phyloP scores from a whole-genome alignment of 768 basidiomycete genomes.

The Kwoniella newhampshirensis region DNA sequence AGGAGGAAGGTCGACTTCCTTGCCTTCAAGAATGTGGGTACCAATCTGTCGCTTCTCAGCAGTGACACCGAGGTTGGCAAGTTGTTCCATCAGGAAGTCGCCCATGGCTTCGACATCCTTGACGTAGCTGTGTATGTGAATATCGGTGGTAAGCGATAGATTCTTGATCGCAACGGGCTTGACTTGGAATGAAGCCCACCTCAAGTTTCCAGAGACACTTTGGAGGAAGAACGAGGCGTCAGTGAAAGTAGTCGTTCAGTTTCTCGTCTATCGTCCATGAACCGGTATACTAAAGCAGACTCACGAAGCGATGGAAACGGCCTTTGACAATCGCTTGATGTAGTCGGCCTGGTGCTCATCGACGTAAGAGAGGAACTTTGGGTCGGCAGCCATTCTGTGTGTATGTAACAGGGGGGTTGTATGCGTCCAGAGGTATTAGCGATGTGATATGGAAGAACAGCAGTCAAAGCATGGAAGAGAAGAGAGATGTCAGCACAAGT shows the following conservation, averaged over 20 bases:
- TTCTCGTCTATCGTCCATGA: background rate
- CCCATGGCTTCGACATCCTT: slow-evolving; percentile 82
- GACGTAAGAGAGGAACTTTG: slow-evolving; percentile 59
- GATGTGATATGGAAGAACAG: background rate
- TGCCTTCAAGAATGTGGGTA: slow-evolving; percentile 68
- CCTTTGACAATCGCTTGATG: slow-evolving; percentile 73
- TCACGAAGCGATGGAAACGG: slow-evolving; percentile 78
- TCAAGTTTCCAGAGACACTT: slow-evolving; percentile 53
- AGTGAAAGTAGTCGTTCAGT: background rate
- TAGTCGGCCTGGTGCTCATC: slow-evolving; percentile 70
- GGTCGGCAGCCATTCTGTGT: slow-evolving; percentile 44
- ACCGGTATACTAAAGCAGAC: background rate
- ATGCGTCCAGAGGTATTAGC: background rate
- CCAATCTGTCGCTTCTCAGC: slow-evolving; percentile 76
- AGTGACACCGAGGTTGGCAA: slow-evolving; percentile 73
- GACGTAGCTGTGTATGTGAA: slow-evolving; percentile 58
- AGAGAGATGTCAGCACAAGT: no score
- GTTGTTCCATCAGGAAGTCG: slow-evolving; percentile 70
- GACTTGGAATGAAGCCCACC: slow-evolving; percentile 37
- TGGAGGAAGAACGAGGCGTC: background rate
- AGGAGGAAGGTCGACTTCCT: slow-evolving; percentile 73
- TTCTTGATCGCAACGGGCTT: no score
- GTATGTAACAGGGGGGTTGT: background rate
- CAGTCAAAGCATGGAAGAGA: no score
- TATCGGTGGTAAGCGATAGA: slow-evolving; percentile 56